These are phyloP conservation scores for Phycomyces blakesleeanus DNA, from an alignment of 192 early-diverging fungal genomes.

Conservation along the genomic window DNA sequence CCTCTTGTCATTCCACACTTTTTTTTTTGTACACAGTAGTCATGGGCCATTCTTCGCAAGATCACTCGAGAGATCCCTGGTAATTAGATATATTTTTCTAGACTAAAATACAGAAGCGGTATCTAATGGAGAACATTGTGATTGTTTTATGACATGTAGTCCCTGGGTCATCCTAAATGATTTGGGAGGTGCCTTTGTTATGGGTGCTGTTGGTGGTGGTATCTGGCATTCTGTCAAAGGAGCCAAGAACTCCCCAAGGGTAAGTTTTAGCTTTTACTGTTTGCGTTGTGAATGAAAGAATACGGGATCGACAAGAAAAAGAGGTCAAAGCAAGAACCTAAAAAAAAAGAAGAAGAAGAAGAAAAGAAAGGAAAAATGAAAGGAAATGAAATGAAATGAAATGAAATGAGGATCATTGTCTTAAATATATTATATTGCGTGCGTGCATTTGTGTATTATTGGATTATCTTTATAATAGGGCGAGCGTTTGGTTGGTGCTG, in stretches of 20 bases:
- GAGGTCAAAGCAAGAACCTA: too few species aligned
- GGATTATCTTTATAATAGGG: too few species aligned
- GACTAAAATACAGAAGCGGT: background rate
- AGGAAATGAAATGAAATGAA: too few species aligned
- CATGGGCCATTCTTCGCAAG: conserved; percentile 48
- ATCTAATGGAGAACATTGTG: background rate
- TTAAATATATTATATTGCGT: too few species aligned
- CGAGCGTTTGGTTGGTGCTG: conserved; percentile 84
- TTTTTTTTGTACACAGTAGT: conserved; percentile 1
- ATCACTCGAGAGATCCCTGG: conserved; percentile 57
- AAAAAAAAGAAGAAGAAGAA: too few species aligned
- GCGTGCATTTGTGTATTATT: too few species aligned
- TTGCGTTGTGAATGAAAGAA: too few species aligned
- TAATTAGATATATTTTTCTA: conserved; percentile 13
- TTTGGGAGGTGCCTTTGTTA: conserved; percentile 84
- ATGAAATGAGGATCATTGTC: background rate
- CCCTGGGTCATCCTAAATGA: conserved; percentile 87
- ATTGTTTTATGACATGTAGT: conserved; percentile 32
- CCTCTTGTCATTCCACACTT: background rate
- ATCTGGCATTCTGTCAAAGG: conserved; percentile 98
- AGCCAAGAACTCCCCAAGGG: conserved; percentile 94
- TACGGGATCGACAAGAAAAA: too few species aligned
- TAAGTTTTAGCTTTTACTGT: conserved; percentile 30
- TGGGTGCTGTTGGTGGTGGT: conserved; percentile 95
- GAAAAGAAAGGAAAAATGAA: too few species aligned